Conservation (phyloP, 176 grass and related monocot genomes). For the Guadua angustifolia region DNA sequence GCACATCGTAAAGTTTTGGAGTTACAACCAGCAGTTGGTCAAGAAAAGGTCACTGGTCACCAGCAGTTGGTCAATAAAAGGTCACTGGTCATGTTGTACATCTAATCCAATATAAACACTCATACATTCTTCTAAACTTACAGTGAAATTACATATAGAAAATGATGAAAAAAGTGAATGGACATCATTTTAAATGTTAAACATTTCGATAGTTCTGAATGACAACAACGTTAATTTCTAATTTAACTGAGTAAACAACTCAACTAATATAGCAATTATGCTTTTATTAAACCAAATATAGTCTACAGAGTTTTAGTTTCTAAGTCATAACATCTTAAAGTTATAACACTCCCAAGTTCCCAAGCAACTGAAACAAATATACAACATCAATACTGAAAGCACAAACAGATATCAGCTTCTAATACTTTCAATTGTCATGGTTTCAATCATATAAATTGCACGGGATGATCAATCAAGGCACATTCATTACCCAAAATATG, state of each 20-base stretch:
- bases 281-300: background rate
- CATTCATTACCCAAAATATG: background rate
- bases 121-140: background rate
- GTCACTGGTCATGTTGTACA: background rate
- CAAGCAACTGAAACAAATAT: background rate
- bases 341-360: background rate
- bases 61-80: background rate
- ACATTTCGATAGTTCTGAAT: slow-evolving; percentile 5
- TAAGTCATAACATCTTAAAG: background rate
- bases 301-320: background rate
- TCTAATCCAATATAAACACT: background rate
- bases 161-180: background rate
- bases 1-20: background rate
- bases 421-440: background rate
- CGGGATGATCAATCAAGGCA: background rate
- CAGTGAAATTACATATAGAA: background rate
- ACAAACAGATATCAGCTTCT: background rate
- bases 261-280: background rate
- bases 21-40: background rate
- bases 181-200: background rate
- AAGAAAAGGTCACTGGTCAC: background rate
- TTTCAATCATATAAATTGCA: background rate
- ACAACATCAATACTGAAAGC: background rate
- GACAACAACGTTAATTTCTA: background rate
- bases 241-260: background rate